phyloP scores from a whole-genome alignment of 805 yeast genomes.

The Brettanomyces anomalus region DNA sequence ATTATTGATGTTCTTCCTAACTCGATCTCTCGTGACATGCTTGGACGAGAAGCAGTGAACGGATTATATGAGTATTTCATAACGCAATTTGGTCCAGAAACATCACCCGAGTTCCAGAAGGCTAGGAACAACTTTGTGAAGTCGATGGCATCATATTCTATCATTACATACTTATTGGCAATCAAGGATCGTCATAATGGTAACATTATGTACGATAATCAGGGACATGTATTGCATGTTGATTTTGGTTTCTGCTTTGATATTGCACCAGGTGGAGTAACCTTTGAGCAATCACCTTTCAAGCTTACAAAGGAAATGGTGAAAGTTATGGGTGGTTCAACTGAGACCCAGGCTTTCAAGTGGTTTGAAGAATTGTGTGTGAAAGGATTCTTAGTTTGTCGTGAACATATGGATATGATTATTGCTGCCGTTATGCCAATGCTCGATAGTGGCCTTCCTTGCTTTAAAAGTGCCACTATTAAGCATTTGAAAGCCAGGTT shows the following conservation, averaged over 20 bases:
- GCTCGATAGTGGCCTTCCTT: conserved; percentile 93
- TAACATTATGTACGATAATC: conserved; percentile 90
- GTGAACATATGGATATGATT: conserved; percentile 82
- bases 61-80: conserved; percentile 89
- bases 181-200: conserved; percentile 98
- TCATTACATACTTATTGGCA: conserved; percentile 82
- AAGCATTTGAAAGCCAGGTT: conserved; percentile 70
- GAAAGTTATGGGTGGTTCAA: conserved; percentile 87
- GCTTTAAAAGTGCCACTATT: conserved; percentile 86
- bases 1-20: conserved; percentile 96
- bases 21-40: conserved; percentile 93
- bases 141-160: conserved; percentile 89
- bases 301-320: conserved; percentile 96
- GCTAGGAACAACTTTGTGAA: conserved; percentile 91
- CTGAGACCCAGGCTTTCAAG: conserved; percentile 73
- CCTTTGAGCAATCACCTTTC: conserved; percentile 97
- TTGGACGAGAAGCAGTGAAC: conserved; percentile 97
- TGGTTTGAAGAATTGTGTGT: conserved; percentile 96
- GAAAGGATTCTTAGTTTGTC: conserved; percentile 79
- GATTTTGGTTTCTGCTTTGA: conserved; percentile 99
- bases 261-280: conserved; percentile 98
- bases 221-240: conserved; percentile 91
- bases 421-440: conserved; percentile 82
- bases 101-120: conserved; percentile 77
- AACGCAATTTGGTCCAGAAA: conserved; percentile 92